These are phyloP conservation scores for Cydonia oblonga DNA, from an alignment of 331 rosid genomes.

Conservation along the genomic window DNA sequence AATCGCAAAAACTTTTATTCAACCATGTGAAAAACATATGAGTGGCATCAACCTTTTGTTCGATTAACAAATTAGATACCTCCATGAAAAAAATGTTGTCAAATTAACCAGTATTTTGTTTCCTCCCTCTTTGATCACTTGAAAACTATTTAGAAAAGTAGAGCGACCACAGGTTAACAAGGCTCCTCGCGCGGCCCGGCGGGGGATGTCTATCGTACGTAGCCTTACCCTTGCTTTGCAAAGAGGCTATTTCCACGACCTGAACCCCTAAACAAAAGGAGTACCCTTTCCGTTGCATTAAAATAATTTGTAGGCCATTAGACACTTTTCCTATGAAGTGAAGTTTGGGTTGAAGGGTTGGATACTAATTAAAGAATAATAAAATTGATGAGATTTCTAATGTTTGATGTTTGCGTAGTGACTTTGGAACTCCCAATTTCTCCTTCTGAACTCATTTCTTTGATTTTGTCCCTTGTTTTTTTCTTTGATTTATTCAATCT, in stretches of 20 bases:
- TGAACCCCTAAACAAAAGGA: no score
- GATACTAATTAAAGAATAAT: neutral
- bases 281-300: neutral
- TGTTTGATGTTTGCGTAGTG: neutral
- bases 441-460: no score
- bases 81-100: constrained; percentile 16
- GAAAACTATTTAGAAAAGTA: neutral
- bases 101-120: neutral
- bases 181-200: rapidly evolving
- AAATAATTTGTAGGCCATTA: neutral
- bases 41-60: neutral
- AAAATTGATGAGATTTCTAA: neutral
- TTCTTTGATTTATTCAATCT: neutral
- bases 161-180: rapidly evolving
- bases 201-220: rapidly evolving
- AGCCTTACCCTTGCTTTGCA: rapidly evolving
- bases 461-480: neutral
- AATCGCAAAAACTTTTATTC: constrained; percentile 26
- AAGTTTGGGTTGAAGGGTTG: neutral
- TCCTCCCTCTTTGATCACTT: neutral
- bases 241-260: no score
- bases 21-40: neutral
- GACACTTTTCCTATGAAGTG: neutral
- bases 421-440: neutral
- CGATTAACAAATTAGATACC: constrained; percentile 41